Percentiles rank a stretch among this genome's conserved stretches.
Conservation (phyloP, 805 yeast genomes). For the Candida sakaeoensis region DNA sequence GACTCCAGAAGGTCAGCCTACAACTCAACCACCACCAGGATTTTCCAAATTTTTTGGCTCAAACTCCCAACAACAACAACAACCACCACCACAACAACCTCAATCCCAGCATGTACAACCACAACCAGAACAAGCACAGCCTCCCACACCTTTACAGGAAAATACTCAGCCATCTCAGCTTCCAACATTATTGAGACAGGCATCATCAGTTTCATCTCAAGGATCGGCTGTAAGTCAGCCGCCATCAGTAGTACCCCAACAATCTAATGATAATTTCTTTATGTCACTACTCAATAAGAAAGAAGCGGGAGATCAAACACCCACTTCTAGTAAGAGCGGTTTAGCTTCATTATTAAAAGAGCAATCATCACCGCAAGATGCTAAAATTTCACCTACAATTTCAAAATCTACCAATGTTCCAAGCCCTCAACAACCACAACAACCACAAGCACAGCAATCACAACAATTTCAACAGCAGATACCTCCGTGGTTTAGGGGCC, state of each 20-base stretch:
- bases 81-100: too few relatives aligned
- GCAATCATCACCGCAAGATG: constrained; percentile 1
- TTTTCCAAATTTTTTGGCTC: constrained; percentile 10
- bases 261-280: constrained; percentile 42
- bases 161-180: not conserved
- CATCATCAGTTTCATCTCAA: constrained; percentile 5
- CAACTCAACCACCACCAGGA: constrained; percentile 10
- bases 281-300: constrained; percentile 43
- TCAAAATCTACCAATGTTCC: not conserved
- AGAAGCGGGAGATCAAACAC: constrained; percentile 5
- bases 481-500: constrained; percentile 25
- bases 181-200: constrained; percentile 3
- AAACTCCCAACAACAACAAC: not conserved
- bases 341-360: constrained; percentile 6
- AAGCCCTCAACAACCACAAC: constrained; percentile 5
- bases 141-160: not conserved
- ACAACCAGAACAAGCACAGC: too few relatives aligned
- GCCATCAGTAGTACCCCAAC: constrained; percentile 13
- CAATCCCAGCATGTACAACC: too few relatives aligned
- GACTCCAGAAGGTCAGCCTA: not conserved
- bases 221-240: constrained; percentile 10
- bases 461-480: constrained; percentile 12
- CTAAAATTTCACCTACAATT: constrained; percentile 1
- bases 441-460: constrained; percentile 6
- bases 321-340: too few relatives aligned